These are phyloP conservation scores for Pichia deserticola DNA, from an alignment of 805 yeast genomes.

Conservation along the genomic window DNA sequence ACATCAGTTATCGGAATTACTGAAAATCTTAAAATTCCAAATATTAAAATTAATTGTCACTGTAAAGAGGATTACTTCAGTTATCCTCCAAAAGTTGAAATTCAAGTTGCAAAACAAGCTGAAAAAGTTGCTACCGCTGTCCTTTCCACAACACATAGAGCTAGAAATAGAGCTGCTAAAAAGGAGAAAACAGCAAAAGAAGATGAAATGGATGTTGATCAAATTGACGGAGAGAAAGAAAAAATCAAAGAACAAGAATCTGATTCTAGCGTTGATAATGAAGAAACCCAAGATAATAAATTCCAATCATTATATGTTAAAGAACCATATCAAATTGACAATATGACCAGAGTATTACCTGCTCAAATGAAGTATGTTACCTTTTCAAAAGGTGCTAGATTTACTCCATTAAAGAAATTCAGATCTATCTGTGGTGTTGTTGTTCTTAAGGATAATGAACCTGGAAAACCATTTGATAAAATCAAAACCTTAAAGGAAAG, in stretches of 20 bases:
- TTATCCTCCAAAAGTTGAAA: constrained; percentile 85
- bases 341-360: constrained; percentile 85
- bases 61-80: constrained; percentile 73
- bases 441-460: constrained; percentile 56
- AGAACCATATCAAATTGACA: constrained; percentile 62
- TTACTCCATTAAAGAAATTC: constrained; percentile 74
- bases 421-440: constrained; percentile 65
- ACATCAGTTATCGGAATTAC: constrained; percentile 84
- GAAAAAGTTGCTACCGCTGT: constrained; percentile 92
- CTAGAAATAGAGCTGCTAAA: constrained; percentile 80
- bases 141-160: constrained; percentile 85
- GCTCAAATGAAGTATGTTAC: constrained; percentile 78
- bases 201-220: constrained; percentile 36
- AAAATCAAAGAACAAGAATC: constrained; percentile 17
- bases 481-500: constrained; percentile 82
- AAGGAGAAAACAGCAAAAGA: constrained; percentile 36
- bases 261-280: constrained; percentile 16
- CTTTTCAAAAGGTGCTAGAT: constrained; percentile 67
- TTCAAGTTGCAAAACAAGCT: constrained; percentile 69
- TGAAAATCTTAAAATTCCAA: constrained; percentile 79
- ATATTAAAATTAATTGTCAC: constrained; percentile 73
- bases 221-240: constrained; percentile 24
- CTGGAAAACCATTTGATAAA: constrained; percentile 52
- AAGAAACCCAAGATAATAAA: constrained; percentile 25
- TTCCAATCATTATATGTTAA: constrained; percentile 44